Evolutionary conservation across 371 early-diverging fungal genomes (phyloP).

Genomic region (Mucor racemosus): DNA sequence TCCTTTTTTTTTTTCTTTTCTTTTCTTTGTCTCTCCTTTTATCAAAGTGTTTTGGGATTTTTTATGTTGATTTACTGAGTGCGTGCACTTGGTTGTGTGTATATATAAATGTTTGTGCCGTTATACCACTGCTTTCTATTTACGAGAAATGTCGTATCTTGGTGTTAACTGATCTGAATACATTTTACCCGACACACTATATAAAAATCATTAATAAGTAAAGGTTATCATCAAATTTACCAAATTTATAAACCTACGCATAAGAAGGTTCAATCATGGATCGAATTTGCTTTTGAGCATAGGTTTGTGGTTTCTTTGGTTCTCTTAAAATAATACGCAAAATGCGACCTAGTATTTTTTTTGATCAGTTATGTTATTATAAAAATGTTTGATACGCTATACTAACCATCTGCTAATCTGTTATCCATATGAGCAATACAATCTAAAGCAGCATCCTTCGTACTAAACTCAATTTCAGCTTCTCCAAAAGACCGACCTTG

Average conservation of each 20-base stretch:
- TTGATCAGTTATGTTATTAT: not conserved
- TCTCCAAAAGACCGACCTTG: conserved; percentile 50
- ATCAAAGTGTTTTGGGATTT: not conserved
- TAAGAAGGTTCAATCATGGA: conserved; percentile 22
- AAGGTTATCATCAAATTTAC: not conserved
- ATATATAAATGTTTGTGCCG: not conserved
- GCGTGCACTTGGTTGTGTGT: not conserved
- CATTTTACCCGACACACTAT: conserved; percentile 33
- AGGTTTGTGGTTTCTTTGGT: conserved; percentile 15
- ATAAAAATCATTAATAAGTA: not conserved
- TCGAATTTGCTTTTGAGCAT: conserved; percentile 20
- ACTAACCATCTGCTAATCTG: conserved; percentile 48
- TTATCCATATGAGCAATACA: conserved; percentile 50
- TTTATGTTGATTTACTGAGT: not conserved
- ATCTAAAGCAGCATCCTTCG: conserved; percentile 42
- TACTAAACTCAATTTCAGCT: conserved; percentile 54
- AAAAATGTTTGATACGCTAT: not conserved
- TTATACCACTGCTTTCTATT: not conserved
- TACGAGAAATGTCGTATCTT: conserved; percentile 27
- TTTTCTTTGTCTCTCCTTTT: not conserved
- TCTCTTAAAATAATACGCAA: conserved; percentile 43
- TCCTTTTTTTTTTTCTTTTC: not conserved
- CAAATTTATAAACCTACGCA: conserved; percentile 15
- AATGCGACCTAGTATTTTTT: conserved; percentile 30
- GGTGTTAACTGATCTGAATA: conserved; percentile 34